Evolutionary conservation across 306 rosid genomes (phyloP).

Genomic region (Quercus aquifolioides): DNA sequence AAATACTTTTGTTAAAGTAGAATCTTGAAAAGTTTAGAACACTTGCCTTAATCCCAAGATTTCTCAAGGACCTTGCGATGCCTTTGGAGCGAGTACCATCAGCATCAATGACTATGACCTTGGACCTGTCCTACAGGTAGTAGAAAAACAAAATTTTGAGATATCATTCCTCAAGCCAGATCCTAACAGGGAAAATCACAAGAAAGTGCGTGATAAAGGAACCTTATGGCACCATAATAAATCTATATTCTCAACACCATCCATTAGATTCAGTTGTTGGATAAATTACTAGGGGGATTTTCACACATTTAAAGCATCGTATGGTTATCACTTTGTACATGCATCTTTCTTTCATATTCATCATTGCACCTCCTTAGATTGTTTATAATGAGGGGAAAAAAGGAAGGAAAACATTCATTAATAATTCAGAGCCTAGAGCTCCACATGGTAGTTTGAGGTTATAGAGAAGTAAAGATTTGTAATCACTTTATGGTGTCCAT

Average conservation of each 20-base stretch:
- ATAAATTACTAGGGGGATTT: background rate
- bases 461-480: background rate
- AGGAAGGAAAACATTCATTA: background rate
- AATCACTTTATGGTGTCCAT: background rate
- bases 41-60: conserved; percentile 83
- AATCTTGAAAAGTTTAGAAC: conserved; percentile 24
- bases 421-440: background rate
- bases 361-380: background rate
- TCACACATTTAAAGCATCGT: background rate
- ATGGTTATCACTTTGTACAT: background rate
- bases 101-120: conserved; percentile 86
- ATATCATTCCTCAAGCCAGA: conserved; percentile 42
- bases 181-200: conserved; percentile 11
- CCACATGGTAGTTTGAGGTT: conserved; percentile 11
- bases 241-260: background rate
- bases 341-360: conserved; percentile 10
- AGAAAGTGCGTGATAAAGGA: conserved; percentile 16
- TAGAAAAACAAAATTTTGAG: conserved; percentile 41
- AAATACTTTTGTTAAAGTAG: conserved; percentile 21
- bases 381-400: background rate
- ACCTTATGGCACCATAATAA: background rate
- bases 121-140: conserved; percentile 89
- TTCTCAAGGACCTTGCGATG: conserved; percentile 86
- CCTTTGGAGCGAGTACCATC: conserved; percentile 80
- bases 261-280: background rate